phyloP scores from a whole-genome alignment of 2,329 filamentous ascomycete species.

The Fusarium buxicola region DNA sequence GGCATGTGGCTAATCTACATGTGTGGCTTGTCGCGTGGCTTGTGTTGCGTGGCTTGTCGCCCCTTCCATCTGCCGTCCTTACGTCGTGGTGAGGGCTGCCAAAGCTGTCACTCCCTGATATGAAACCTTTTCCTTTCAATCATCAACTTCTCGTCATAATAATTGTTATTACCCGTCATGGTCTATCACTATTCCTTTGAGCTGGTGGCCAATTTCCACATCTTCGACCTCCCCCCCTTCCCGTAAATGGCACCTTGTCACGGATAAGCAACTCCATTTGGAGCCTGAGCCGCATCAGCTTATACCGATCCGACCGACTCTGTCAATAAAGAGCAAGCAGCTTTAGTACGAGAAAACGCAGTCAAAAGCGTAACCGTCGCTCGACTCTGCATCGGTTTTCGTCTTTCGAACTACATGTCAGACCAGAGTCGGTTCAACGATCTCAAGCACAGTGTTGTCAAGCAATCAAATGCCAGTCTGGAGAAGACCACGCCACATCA shows the following conservation, averaged over 20 bases:
- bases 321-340: slow-evolving; percentile 16
- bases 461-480: neutral
- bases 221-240: neutral
- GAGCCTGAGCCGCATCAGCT: neutral
- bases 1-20: neutral
- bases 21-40: slow-evolving; percentile 38
- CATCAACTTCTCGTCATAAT: neutral
- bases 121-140: neutral
- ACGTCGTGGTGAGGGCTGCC: neutral
- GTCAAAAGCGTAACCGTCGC: neutral
- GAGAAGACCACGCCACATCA: neutral
- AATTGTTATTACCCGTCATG: neutral
- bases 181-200: neutral
- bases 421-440: neutral
- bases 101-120: slow-evolving; percentile 1
- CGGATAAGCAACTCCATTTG: slow-evolving; percentile 12
- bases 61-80: slow-evolving; percentile 4
- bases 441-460: neutral
- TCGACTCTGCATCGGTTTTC: neutral
- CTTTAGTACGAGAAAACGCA: slow-evolving; percentile 8
- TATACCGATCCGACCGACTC: slow-evolving; percentile 7
- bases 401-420: neutral
- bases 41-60: slow-evolving; percentile 30
- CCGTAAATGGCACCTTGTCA: slow-evolving; percentile 13
- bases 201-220: slow-evolving; percentile 11